Evolutionary conservation across 768 basidiomycete species (phyloP).

Genomic region (Rhizopogon salebrosus): DNA sequence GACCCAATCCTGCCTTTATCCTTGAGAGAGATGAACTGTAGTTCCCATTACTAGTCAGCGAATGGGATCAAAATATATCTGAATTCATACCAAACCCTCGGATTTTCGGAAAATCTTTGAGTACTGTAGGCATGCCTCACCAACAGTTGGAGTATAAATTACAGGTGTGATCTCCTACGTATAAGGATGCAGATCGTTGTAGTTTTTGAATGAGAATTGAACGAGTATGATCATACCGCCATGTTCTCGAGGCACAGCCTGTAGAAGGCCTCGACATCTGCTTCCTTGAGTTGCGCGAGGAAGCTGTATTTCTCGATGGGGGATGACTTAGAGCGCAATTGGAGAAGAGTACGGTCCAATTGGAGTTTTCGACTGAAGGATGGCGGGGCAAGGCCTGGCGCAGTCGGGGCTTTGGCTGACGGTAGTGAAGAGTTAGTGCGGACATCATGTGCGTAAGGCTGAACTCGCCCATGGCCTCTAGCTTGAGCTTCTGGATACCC

Average conservation of each 20-base stretch:
- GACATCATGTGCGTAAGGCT: neutral
- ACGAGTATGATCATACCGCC: constrained; percentile 38
- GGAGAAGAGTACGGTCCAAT: constrained; percentile 53
- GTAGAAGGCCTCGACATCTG: constrained; percentile 76
- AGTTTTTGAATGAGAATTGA: neutral
- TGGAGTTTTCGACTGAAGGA: constrained; percentile 50
- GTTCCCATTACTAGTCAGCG: constrained; percentile 11
- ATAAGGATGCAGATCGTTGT: neutral
- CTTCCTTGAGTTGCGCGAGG: constrained; percentile 66
- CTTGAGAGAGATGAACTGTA: constrained; percentile 69
- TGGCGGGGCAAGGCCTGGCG: constrained; percentile 59
- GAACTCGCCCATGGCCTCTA: constrained; percentile 47
- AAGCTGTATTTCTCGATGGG: constrained; percentile 83
- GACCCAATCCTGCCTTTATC: constrained; percentile 77
- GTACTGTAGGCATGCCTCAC: constrained; percentile 84
- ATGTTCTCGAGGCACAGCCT: constrained; percentile 67
- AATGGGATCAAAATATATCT: neutral
- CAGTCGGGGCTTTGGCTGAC: constrained; percentile 37
- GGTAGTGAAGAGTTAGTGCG: constrained; percentile 3
- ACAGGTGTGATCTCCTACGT: constrained; percentile 59
- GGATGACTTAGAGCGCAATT: constrained; percentile 71
- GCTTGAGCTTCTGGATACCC: constrained; percentile 66
- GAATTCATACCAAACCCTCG: constrained; percentile 56
- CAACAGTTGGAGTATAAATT: constrained; percentile 91
- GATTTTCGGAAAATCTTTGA: constrained; percentile 72